A percentile compares a stretch with the other conserved stretches of the same genome.
Conservation (phyloP, 2,329 filamentous ascomycete genomes). For the Trichoderma atrobrunneum region DNA sequence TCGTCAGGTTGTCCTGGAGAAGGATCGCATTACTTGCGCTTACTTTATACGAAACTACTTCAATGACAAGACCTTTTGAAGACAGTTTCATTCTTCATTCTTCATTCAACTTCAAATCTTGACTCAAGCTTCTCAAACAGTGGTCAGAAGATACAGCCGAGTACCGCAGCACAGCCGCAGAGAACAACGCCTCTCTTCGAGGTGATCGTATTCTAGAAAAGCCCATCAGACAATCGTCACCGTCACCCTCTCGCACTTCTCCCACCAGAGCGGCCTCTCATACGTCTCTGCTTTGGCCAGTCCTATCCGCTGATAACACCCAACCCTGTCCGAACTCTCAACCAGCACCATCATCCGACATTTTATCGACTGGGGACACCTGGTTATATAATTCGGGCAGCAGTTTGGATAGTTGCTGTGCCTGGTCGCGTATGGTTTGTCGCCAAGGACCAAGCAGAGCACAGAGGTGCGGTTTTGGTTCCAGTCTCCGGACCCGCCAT, state of each 20-base stretch:
- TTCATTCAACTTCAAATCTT: background rate
- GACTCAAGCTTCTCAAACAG: background rate
- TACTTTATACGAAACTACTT: background rate
- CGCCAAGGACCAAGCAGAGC: background rate
- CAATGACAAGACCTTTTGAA: background rate
- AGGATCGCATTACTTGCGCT: background rate
- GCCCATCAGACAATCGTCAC: background rate
- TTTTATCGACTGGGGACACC: background rate
- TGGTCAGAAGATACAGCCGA: background rate
- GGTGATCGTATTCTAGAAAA: background rate
- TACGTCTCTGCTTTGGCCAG: background rate
- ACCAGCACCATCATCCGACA: background rate
- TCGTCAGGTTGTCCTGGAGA: conserved; percentile 14
- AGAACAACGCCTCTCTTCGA: background rate
- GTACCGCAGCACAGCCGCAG: background rate
- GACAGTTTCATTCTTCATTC: background rate
- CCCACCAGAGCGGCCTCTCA: background rate
- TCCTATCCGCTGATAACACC: background rate
- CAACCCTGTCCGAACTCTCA: background rate
- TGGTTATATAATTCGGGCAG: background rate
- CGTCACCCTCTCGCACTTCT: background rate
- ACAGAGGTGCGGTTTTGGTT: background rate
- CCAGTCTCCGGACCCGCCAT: background rate
- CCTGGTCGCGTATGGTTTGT: background rate
- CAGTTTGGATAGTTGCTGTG: background rate